phyloP scores from a whole-genome alignment of 768 basidiomycete species.

The Kwoniella dejecticola region DNA sequence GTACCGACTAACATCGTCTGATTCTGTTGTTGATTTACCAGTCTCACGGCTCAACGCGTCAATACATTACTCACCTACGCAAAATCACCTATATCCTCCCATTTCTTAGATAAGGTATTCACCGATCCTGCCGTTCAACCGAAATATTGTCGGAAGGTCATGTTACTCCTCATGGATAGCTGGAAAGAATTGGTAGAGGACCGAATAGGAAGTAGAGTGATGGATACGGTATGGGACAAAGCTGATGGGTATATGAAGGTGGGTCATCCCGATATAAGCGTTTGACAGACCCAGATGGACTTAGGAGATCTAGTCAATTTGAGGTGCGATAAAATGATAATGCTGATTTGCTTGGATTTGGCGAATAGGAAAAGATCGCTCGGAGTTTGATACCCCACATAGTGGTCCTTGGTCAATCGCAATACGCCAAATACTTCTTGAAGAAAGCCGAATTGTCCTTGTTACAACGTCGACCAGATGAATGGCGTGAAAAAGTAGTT shows the following conservation, averaged over 20 bases:
- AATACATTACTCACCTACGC: conserved; percentile 65
- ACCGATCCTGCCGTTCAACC: conserved; percentile 67
- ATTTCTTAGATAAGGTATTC: conserved; percentile 74
- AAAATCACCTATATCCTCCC: conserved; percentile 70
- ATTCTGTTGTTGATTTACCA: no score
- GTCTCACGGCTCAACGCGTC: conserved; percentile 64
- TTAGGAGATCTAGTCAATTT: no score
- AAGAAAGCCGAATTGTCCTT: conserved; percentile 66
- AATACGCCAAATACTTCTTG: conserved; percentile 84
- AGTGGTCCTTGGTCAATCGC: conserved; percentile 70
- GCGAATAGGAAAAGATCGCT: conserved; percentile 92
- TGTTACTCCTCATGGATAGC: conserved; percentile 73
- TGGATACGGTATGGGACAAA: conserved; percentile 84
- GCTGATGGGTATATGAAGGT: conserved; percentile 94
- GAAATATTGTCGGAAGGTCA: conserved; percentile 70
- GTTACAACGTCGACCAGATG: conserved; percentile 73
- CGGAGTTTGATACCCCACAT: conserved; percentile 74
- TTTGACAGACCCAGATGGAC: not conserved
- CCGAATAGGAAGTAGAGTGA: conserved; percentile 84
- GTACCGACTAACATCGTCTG: no score
- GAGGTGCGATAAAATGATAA: not conserved
- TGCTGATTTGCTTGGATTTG: not conserved
- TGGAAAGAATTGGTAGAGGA: conserved; percentile 83
- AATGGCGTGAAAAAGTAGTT: conserved; percentile 78
- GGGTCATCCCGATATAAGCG: conserved; percentile 32